These are phyloP conservation scores for Leptographium flavum DNA, from an alignment of 2,329 filamentous ascomycete species.

Conservation along the genomic window DNA sequence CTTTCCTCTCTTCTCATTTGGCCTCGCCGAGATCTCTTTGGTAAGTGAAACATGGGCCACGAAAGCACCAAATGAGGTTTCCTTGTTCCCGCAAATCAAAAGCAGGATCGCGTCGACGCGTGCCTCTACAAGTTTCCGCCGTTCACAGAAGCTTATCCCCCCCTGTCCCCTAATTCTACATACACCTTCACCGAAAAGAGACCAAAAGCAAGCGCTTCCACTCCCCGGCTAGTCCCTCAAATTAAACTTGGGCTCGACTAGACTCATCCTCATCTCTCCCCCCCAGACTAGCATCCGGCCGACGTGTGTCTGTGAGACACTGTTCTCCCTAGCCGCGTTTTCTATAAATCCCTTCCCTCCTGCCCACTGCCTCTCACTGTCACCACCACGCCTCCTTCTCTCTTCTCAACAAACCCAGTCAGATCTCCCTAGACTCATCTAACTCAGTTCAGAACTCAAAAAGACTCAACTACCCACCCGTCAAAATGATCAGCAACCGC, in stretches of 20 bases:
- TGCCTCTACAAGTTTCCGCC: background rate
- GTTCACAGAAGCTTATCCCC: background rate
- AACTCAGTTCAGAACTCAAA: background rate
- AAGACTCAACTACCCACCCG: constrained; percentile 35
- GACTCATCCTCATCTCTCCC: background rate
- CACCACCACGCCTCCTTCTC: too few species aligned
- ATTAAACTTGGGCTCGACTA: constrained; percentile 4
- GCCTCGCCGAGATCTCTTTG: background rate
- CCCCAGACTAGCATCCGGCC: background rate
- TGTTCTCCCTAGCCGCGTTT: background rate
- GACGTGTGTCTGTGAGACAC: background rate
- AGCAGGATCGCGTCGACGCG: background rate
- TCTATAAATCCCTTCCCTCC: background rate
- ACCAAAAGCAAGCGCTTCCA: constrained; percentile 1
- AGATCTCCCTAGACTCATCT: too few species aligned
- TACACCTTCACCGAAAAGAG: constrained; percentile 5
- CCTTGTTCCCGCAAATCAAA: background rate
- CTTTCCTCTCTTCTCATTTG: background rate
- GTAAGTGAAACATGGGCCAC: background rate
- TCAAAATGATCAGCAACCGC: constrained; percentile 30
- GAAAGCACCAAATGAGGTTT: background rate
- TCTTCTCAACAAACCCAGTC: background rate
- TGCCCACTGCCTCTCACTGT: background rate
- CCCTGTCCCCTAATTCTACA: background rate
- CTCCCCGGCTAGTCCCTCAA: constrained; percentile 3